Evolutionary conservation across 2,329 filamentous ascomycete species (phyloP), one percentile per base, ranked within the genome.

Genomic region (Rutstroemia sp.): DNA sequence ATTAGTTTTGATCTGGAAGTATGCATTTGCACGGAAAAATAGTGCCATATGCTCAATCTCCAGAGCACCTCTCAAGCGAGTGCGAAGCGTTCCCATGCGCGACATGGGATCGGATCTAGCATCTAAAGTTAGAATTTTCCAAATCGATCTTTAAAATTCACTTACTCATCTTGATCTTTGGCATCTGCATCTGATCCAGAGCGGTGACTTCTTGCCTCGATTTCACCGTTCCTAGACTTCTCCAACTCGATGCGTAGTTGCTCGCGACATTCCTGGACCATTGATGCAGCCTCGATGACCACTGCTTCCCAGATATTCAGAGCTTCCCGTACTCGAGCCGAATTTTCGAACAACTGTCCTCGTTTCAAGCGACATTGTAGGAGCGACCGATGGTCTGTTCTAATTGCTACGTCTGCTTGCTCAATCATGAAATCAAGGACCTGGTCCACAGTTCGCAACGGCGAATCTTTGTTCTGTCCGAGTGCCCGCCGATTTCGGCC

Each of bases 401-500:
- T 81, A 56, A 92, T 80, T 1, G 73, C 69, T 5, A 75, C 75
- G 57, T 92, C 88, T 45, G 87, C 91, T 66, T 92, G 85, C 55
- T 96, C 90, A 57, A 96, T 86, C 92, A 99, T 96, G 4, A 86
- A 84, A 61, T 90, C 86, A 10, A 99, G 75, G 1, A 97, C 92
- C 70, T 97, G 89, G 18, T 85, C 81, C 1, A 96, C 86, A 0
- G 92, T 95, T 12, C 88, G 80, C 61, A 96, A 77, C 0, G 89
- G 86, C 0, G 81, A 84, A 53, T 77, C 78, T 49, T 78, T 82
- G 46, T 80, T 47, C 18, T 77, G 1, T 86, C 86, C 5, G 89
- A 71, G 21, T 0, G 81, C 79, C 59, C 79, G 80, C 14, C 86
- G 77, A 62, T 86, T 87, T 34, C 80, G 80, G 9, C 78, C 78